Base-by-base conservation (phyloP, 1,284 basidiomycete species). In the Psilocybe mexicana region DNA sequence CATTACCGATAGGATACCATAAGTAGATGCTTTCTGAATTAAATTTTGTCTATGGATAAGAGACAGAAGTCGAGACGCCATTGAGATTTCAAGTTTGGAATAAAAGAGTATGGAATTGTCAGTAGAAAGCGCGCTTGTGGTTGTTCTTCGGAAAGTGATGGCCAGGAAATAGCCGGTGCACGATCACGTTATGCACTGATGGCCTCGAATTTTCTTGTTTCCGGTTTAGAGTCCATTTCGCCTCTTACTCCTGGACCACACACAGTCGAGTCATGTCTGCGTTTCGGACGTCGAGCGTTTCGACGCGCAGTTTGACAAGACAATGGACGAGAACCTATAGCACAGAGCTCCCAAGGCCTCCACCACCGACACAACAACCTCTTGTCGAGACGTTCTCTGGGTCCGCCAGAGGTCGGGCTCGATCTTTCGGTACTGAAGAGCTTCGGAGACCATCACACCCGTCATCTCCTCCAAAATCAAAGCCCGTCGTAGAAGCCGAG, bases 401-500 rank as follows among this genome's bases (percentile, higher is more conserved):
- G 36, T n/a, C 24, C 38, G 47, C 42, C 2, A 48, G 14, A 40
- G 7, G 38, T 40, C 38, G 38, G 38, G 38, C 36, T 36, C 53
- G 53, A 54, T 43, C 38, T 50, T 62, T 60, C 51, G 60, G 56
- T 8, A 67, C 65, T 24, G 59, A 40, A 12, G 38, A 63, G 40
- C 60, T 63, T 59, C 65, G 64, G 28, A 52, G 64, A 47, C 62
- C 64, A 55, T 65, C 68, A 38, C 64, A 66, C 28, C 61, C 12
- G 11, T 11, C n/a, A 40, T 12, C 10, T 6, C 38, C 10, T 40
- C 10, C 61, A 24, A 36, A 60, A 26, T 55, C 58, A 18, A 54
- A 61, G 47, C 65, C 69, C 5, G 49, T 55, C 3, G 59, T 68
- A 35, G 67, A 69, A 58, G 64, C 62, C 38, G 67, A 69, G 57